These are phyloP conservation scores for Cantharellus anzutake DNA, from an alignment of 768 basidiomycete genomes.

Conservation along the genomic window DNA sequence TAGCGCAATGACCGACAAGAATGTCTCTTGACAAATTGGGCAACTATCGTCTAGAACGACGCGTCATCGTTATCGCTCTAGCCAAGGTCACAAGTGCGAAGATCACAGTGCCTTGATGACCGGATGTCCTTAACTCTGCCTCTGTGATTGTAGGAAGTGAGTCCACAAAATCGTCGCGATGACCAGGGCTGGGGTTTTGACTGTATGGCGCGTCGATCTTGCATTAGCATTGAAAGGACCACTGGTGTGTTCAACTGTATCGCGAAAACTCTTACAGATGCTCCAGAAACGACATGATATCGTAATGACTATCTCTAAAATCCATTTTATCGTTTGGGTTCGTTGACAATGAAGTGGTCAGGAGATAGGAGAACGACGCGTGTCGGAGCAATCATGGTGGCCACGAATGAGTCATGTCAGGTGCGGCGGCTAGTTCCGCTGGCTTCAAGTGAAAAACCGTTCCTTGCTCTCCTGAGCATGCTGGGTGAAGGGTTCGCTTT, in stretches of 20 bases:
- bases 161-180: not conserved
- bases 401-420: no score
- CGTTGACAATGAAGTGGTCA: not conserved
- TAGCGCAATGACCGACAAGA: slow-evolving; percentile 46
- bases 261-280: not conserved
- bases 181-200: not conserved
- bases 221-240: not conserved
- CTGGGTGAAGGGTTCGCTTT: no score
- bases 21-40: slow-evolving; percentile 55
- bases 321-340: not conserved
- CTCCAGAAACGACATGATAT: not conserved
- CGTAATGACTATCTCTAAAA: not conserved
- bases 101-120: not conserved
- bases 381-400: no score
- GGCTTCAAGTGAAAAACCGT: slow-evolving; percentile 29
- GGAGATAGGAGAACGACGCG: not conserved
- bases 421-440: no score
- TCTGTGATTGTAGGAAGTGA: not conserved
- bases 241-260: not conserved
- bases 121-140: not conserved
- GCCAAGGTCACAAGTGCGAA: not conserved
- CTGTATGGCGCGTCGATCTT: not conserved
- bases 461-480: slow-evolving; percentile 11
- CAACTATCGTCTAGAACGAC: slow-evolving; percentile 38
- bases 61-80: not conserved